phyloP scores from a whole-genome alignment of 768 basidiomycete species.

The Tremella fuciformis region DNA sequence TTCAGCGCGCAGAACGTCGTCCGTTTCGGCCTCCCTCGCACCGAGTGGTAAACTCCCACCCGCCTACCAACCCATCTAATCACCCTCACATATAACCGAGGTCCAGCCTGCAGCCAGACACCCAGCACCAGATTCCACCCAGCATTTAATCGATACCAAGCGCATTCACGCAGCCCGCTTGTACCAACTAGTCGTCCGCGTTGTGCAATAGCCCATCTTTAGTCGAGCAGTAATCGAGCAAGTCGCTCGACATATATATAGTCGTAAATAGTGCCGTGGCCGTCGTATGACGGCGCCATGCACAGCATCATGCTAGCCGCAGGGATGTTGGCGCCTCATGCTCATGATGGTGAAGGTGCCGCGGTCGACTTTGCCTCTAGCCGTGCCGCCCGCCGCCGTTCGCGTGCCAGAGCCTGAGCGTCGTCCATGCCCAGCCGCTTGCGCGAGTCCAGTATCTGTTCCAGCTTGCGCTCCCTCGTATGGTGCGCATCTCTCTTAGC shows the following conservation, averaged over 20 bases:
- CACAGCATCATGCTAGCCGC: not conserved
- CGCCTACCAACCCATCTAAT: too few species aligned
- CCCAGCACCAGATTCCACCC: too few species aligned
- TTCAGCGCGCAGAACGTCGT: slow-evolving; percentile 61
- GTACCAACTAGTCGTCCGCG: slow-evolving; percentile 2
- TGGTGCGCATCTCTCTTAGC: slow-evolving; percentile 26
- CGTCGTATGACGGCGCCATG: slow-evolving; percentile 1
- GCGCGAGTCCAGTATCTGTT: slow-evolving; percentile 19
- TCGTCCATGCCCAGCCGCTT: slow-evolving; percentile 32
- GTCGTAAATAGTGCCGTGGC: not conserved
- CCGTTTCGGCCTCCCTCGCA: slow-evolving; percentile 38
- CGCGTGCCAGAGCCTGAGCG: slow-evolving; percentile 7
- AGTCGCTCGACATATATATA: not conserved
- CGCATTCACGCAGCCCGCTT: not conserved
- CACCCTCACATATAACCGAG: too few species aligned
- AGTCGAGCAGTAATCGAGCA: not conserved
- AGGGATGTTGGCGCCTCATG: not conserved
- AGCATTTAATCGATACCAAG: too few species aligned
- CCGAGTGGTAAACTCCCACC: slow-evolving; percentile 32
- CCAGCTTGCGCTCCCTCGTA: slow-evolving; percentile 20
- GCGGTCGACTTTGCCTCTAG: too few species aligned
- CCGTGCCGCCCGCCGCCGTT: not conserved
- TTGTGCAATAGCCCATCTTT: not conserved
- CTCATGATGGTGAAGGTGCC: not conserved
- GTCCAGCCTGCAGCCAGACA: too few species aligned